Evolutionary conservation across 1,139 yeast genomes (phyloP), one percentile per base, ranked within the genome.

Genomic region (Hyphopichia fennica): DNA sequence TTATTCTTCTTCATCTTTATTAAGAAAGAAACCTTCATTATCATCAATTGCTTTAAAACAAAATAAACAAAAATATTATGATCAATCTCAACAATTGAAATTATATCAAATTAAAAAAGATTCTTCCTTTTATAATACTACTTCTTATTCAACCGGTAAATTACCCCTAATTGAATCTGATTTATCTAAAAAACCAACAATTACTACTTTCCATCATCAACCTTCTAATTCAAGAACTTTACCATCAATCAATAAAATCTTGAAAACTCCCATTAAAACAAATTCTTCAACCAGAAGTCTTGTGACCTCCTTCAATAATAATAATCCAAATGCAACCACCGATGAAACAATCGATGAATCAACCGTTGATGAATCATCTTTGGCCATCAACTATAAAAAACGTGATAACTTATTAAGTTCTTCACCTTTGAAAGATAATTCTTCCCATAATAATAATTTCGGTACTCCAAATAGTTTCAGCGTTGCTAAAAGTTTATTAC

Each of bases 401-500:
- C 18, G 20, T 8, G 43, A 42, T 30, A 48, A 53, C 38, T 45
- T 61, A 10, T 50, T 60, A 22, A 49, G 57, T 19, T 56, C 67
- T 10, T 67, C 75, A 25, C 76, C 77, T 17, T 11, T 31, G 20
- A 31, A 31, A 28, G 17, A 28, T 4, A n/a, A n/a, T n/a, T n/a
- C 11, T 9, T 6, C 6, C 13, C 9, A 33, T 20, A 27, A 34
- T 3, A 23, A 20, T 25, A 60, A 62, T 43, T 67, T 72, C 46
- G 76, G 75, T n/a, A 73, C 79, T n/a, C 79, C 79, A 41, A 73
- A 71, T 52, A 69, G 75, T 42, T 73, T 73, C 49, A 67, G 72
- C 41, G 77, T 73, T 42, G 79, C 79, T 38, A 72, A 72, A 54
- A 69, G 75, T 27, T 69, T 73, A 52, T 66, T 73, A 46, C 77